A percentile compares a stretch with the other conserved stretches of the same genome.
Conservation (phyloP, 805 yeast species). For the Tetrapisispora phaffii region DNA sequence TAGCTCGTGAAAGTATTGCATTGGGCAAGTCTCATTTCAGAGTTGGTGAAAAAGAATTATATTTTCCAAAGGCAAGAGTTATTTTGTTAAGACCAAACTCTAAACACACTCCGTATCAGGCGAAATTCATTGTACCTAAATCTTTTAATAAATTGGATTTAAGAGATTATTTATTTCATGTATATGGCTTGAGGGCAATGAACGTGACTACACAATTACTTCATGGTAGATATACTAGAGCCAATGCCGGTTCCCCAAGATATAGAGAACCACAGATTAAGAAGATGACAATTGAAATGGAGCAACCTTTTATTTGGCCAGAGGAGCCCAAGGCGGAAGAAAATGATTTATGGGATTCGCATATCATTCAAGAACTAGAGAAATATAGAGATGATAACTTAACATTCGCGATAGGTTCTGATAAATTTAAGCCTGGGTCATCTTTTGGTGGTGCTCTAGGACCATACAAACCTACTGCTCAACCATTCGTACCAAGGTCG, state of each 20-base stretch:
- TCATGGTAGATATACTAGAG: slow-evolving; percentile 60
- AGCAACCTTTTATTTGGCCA: slow-evolving; percentile 95
- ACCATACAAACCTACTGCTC: slow-evolving; percentile 48
- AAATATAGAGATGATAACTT: slow-evolving; percentile 41
- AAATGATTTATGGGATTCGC: slow-evolving; percentile 34
- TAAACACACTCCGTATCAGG: slow-evolving; percentile 95
- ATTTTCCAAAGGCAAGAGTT: slow-evolving; percentile 78
- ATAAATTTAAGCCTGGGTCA: slow-evolving; percentile 51
- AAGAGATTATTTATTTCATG: slow-evolving; percentile 83
- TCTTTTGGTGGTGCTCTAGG: slow-evolving; percentile 65
- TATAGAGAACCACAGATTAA: slow-evolving; percentile 72
- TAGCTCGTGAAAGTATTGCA: slow-evolving; percentile 42
- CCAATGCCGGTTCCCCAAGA: slow-evolving; percentile 49
- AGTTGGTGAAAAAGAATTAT: slow-evolving; percentile 66
- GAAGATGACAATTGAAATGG: slow-evolving; percentile 95
- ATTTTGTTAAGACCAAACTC: slow-evolving; percentile 83
- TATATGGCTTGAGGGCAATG: slow-evolving; percentile 84
- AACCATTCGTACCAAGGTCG: slow-evolving; percentile 51
- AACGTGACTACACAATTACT: slow-evolving; percentile 78
- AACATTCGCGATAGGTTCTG: slow-evolving; percentile 45
- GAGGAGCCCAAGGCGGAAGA: slow-evolving; percentile 36
- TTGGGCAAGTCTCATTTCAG: slow-evolving; percentile 69
- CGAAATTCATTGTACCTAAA: slow-evolving; percentile 89
- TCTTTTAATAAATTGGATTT: slow-evolving; percentile 88
- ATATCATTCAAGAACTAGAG: slow-evolving; percentile 37